phyloP scores from a whole-genome alignment of 2,329 filamentous ascomycete species.

The Gaeumannomyces sp. region DNA sequence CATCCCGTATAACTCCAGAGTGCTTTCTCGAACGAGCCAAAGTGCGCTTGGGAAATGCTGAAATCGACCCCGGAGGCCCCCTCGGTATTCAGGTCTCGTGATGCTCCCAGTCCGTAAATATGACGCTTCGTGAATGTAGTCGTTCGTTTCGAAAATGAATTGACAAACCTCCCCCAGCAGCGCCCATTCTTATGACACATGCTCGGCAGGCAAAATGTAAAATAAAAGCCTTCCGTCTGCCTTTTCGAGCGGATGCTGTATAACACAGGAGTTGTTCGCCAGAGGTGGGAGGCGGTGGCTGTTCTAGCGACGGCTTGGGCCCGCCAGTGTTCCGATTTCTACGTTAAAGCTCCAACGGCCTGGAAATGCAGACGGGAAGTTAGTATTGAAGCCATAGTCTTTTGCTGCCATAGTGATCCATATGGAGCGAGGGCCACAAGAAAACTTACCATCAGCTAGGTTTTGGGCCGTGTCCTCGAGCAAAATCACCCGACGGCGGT shows the following conservation, averaged over 20 bases:
- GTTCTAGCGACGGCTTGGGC: conserved; percentile 19
- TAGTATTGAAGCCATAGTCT: not conserved
- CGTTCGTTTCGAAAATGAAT: not conserved
- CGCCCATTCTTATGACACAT: not conserved
- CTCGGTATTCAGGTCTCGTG: not conserved
- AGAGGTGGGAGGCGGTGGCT: not conserved
- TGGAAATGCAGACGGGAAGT: conserved; percentile 16
- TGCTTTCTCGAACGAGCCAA: not conserved
- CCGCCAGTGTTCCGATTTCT: conserved; percentile 21
- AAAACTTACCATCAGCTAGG: conserved; percentile 68
- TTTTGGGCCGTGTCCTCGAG: conserved; percentile 91
- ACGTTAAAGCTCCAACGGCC: conserved; percentile 42
- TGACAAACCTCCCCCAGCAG: not conserved
- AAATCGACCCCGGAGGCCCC: not conserved
- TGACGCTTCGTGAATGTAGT: not conserved
- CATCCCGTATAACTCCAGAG: not conserved
- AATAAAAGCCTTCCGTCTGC: too few relatives aligned
- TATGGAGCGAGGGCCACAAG: too few relatives aligned
- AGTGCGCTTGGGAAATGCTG: not conserved
- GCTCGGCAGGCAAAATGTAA: too few relatives aligned
- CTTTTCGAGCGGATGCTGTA: not conserved
- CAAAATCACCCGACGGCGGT: conserved; percentile 81
- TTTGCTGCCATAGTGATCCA: conserved; percentile 12
- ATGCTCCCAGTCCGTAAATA: not conserved
- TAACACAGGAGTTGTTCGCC: not conserved